Conservation (phyloP, 164 flowering plant species). For the Sedum album region DNA sequence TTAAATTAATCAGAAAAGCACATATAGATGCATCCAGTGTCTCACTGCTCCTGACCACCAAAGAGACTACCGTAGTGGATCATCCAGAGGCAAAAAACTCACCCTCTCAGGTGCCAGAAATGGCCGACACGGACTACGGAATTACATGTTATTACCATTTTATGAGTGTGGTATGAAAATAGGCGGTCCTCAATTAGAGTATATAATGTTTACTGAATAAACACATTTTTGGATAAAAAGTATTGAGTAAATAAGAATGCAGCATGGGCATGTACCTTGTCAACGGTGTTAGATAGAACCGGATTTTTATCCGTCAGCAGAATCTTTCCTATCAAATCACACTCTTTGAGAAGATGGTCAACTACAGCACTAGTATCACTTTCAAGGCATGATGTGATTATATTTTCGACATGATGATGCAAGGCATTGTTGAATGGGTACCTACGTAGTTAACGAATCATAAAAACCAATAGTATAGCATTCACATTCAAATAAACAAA, state of each 20-base stretch:
- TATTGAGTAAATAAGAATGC: too few species aligned
- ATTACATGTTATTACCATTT: too few species aligned
- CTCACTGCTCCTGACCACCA: conserved; percentile 85
- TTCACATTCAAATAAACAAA: not conserved
- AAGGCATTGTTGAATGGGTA: conserved; percentile 84
- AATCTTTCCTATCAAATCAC: conserved; percentile 58
- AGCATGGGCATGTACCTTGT: too few species aligned
- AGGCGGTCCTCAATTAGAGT: too few species aligned
- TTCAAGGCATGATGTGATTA: conserved; percentile 77
- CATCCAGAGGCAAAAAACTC: conserved; percentile 64
- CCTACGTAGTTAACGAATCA: conserved; percentile 33
- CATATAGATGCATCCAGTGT: conserved; percentile 94
- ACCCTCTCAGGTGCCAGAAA: conserved; percentile 14
- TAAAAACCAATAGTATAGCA: not conserved
- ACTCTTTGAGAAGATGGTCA: conserved; percentile 69
- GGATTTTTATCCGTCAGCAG: conserved; percentile 54
- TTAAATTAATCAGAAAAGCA: conserved; percentile 95
- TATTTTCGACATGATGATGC: conserved; percentile 93
- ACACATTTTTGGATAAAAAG: too few species aligned
- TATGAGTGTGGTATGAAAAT: too few species aligned
- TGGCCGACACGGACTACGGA: not conserved
- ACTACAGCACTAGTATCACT: conserved; percentile 45
- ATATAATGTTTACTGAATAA: too few species aligned
- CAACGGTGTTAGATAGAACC: conserved; percentile 33
- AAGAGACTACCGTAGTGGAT: conserved; percentile 81